phyloP scores from a whole-genome alignment of 1,284 basidiomycete species.

The Pisolithus thermaeus region DNA sequence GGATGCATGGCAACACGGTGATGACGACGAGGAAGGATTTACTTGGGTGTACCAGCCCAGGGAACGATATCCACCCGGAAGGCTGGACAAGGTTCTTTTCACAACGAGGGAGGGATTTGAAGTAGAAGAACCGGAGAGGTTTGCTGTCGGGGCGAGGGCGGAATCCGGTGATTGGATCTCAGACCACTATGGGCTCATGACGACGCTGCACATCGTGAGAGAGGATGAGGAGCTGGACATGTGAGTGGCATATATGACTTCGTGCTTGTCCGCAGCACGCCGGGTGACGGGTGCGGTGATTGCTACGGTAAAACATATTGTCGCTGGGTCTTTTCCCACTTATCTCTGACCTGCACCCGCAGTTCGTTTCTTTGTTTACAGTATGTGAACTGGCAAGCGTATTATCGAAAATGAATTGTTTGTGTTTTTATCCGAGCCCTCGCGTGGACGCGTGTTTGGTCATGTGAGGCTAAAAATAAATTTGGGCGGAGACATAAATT shows the following conservation, averaged over 20 bases:
- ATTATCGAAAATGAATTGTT: no score
- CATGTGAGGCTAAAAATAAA: constrained; percentile 8
- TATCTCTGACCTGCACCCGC: no score
- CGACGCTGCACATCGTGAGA: constrained; percentile 35
- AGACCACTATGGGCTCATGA: constrained; percentile 59
- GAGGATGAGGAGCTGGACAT: constrained; percentile 5
- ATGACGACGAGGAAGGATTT: constrained; percentile 37
- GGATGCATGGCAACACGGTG: constrained; percentile 48
- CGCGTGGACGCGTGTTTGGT: not conserved
- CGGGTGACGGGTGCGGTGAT: not conserved
- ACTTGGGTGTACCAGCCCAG: constrained; percentile 66
- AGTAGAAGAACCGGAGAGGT: constrained; percentile 44
- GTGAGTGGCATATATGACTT: not conserved
- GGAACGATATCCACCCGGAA: constrained; percentile 37
- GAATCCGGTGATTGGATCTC: constrained; percentile 44
- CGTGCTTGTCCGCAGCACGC: not conserved
- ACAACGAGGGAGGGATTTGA: constrained; percentile 38
- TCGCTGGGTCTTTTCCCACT: no score
- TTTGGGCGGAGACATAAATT: constrained; percentile 31
- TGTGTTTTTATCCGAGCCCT: not conserved
- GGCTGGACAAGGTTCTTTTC: constrained; percentile 65
- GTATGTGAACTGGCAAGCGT: no score
- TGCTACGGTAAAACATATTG: no score
- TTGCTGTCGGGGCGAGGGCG: constrained; percentile 49
- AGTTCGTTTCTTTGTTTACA: no score